Base-by-base conservation (phyloP, 495 filamentous ascomycete species). In the Chlorociboria aeruginascens region DNA sequence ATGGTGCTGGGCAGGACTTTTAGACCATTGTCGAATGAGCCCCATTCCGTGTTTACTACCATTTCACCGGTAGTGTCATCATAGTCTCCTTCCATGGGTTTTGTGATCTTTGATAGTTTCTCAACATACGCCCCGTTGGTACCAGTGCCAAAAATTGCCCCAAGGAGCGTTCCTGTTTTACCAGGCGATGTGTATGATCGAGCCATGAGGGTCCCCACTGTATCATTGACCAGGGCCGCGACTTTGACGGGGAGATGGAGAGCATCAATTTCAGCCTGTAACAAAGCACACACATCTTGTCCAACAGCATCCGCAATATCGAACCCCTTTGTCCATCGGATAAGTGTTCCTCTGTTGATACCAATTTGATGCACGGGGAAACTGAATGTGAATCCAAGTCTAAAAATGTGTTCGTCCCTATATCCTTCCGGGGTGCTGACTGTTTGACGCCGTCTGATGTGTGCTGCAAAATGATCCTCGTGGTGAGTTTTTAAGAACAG, bases 41-140 rank as follows among this genome's bases (percentile, higher is more conserved):
- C 92, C 92, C 92, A 98, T 68, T 98, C 92, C 2, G 87, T 90
- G 65, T 98, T 98, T 63, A 98, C 78, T 46, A 98, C 87, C 92
- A 98, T 98, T 46, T 89, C 77, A 14, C 89, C 88, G 0, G 89
- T 93, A 3, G 77, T 79, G 40, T 74, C 77, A 63, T 97, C 88
- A 54, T 84, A 93, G 16, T 81, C 73, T 28, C 77, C 74, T 29
- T 67, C 62, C 35, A 78, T 61, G 30, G 81, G 70, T 61, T 87
- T 89, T 49, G 74, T 82, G 52, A 87, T 70, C 29, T 80, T 79
- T 42, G 65, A 56, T 10, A 86, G 59, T 60, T 85, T 84, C 66
- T 89, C 84, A 13, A 96, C 78, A 59, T 96, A 96, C 3, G 87
- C 89, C 14, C 89, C 90, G 61, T 96, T 96, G 56, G 89, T 96